Evolutionary conservation across 208 protist species (phyloP).

Genomic region (Naegleria gruberi): DNA sequence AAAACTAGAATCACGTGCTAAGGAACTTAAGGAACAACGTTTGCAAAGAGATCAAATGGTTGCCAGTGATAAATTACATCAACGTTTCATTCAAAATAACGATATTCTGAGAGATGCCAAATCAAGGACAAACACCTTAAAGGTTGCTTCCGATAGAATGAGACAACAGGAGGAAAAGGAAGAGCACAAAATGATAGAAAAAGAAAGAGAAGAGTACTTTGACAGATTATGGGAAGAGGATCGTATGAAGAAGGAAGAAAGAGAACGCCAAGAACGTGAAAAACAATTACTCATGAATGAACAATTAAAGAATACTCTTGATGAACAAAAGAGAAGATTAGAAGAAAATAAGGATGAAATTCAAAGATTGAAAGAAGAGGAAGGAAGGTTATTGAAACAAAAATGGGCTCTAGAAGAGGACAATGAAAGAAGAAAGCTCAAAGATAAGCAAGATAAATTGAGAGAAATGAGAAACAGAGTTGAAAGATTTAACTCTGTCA

Average conservation of each 20-base stretch:
- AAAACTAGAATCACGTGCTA: neutral
- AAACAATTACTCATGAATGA: neutral
- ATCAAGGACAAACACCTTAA: neutral
- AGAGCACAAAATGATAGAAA: neutral
- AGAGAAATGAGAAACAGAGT: neutral
- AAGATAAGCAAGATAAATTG: neutral
- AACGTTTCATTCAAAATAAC: neutral
- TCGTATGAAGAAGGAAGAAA: neutral
- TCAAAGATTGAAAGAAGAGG: neutral
- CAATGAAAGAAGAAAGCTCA: neutral
- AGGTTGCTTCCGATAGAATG: neutral
- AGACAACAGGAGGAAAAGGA: neutral
- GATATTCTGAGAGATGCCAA: slow-evolving; percentile 6
- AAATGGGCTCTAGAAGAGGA: slow-evolving; percentile 11
- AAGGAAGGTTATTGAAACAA: neutral
- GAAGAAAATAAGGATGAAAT: slow-evolving; percentile 7
- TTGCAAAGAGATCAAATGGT: neutral
- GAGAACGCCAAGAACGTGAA: neutral
- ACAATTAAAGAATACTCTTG: neutral
- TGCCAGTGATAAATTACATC: neutral
- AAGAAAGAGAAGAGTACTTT: neutral
- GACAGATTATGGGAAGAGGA: slow-evolving; percentile 19
- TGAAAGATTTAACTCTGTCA: neutral
- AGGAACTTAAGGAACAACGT: slow-evolving; percentile 6
- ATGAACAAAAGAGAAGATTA: slow-evolving; percentile 12